Percentiles rank a stretch among this genome's conserved stretches.
These are phyloP conservation scores for Vicia villosa DNA, from an alignment of 306 rosid species.

Conservation along the genomic window DNA sequence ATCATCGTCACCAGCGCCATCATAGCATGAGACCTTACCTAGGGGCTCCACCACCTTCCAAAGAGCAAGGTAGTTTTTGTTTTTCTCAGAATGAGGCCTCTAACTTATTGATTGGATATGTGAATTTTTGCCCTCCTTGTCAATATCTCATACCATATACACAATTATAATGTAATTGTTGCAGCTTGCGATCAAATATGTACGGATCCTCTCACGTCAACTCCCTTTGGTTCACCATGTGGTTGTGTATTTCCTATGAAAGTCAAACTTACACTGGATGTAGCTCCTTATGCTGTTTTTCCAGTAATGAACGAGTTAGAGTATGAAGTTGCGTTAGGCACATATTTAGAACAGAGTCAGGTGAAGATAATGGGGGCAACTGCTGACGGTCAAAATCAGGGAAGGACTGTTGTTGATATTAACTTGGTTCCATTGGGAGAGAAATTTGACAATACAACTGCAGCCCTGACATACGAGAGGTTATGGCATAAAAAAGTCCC, in stretches of 20 bases:
- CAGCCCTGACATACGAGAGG: constrained; percentile 78
- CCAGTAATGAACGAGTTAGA: constrained; percentile 93
- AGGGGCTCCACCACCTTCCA: constrained; percentile 73
- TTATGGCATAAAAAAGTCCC: constrained; percentile 92
- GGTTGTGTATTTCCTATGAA: constrained; percentile 99
- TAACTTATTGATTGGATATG: constrained; percentile 20
- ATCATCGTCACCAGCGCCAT: constrained; percentile 46
- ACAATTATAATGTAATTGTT: constrained; percentile 47
- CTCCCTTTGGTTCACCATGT: constrained; percentile 97
- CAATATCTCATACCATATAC: constrained; percentile 52
- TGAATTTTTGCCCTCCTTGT: constrained; percentile 44
- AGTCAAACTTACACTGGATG: constrained; percentile 81
- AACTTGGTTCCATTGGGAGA: constrained; percentile 96
- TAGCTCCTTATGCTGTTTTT: constrained; percentile 87
- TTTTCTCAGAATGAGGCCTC: constrained; percentile 4
- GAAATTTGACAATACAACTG: constrained; percentile 95
- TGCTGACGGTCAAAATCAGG: constrained; percentile 88
- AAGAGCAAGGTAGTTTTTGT: constrained; percentile 60
- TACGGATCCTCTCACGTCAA: constrained; percentile 79
- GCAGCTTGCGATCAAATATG: constrained; percentile 93
- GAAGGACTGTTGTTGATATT: constrained; percentile 81
- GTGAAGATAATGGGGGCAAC: constrained; percentile 98
- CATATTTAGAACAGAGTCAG: constrained; percentile 90
- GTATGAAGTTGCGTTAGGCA: constrained; percentile 88
- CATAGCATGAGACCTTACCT: constrained; percentile 50